Evolutionary conservation across 768 basidiomycete genomes (phyloP), one percentile per base, ranked within the genome.

Genomic region (Thelephora ganbajun): DNA sequence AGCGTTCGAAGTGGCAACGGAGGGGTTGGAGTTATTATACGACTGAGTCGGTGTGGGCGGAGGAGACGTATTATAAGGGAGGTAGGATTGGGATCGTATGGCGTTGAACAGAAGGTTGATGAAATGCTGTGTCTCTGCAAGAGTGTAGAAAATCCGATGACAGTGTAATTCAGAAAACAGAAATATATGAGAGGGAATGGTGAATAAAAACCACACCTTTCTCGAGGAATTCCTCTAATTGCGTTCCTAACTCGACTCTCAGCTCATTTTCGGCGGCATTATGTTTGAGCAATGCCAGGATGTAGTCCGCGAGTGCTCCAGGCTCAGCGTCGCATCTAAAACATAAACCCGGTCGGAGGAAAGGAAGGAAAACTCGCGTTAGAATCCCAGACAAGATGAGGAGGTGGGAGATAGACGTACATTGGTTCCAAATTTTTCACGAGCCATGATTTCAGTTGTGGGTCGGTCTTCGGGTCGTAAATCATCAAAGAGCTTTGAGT

Each of bases 281-380:
- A 61, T 93, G 89, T 62, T 91, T 90, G 50, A 98, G 69, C 46
- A 98, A 70, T 13, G 94, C 94, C 44, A 96, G 77, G 55, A 97
- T 83, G 62, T 97, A 98, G 61, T 97, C 91, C 3, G 89, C 83
- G 45, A 98, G 79, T 30, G 91, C 89, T 26, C 80, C 78, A 26
- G 94, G 92, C 60, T 98, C 94, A 36, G 94, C 94, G 61, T 98
- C 94, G 63, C 90, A 94, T 73, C 93, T 96, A 54, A 13, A 46
- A 47, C 33, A 48, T 35, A 51, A 43, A 54, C 26, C 26, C 26
- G 9, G 26, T 9, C 26, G 26, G n/a, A 30, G 26, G 26, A 30
- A 46, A 20, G 22, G 50, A 16, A 14, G 39, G 35, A 22, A 53
- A 44, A 48, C 30, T 39, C 35, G 16, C 5, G 9, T 30, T 30